Evolutionary conservation across 129 eudicot genomes (phyloP), one percentile per base, ranked within the genome.

Genomic region (Smallanthus sonchifolius): DNA sequence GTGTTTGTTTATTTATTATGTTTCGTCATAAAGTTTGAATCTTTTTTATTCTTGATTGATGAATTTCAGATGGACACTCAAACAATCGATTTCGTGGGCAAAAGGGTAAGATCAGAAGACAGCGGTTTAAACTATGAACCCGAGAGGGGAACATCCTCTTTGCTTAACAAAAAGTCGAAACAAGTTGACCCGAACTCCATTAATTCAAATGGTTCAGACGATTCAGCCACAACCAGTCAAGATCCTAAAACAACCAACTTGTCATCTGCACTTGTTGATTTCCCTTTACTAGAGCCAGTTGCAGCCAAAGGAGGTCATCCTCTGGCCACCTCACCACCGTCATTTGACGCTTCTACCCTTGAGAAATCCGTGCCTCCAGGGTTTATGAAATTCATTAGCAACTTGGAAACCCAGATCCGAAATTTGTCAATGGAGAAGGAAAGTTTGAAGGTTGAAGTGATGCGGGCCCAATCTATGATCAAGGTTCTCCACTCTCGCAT

Each of bases 311-410:
- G 15, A 49, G 19, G 24, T 49, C 56, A 15, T 49, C 56, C 72
- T 15, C 78, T 78, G 2, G 72, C 83, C 15, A 80, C 62, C 60
- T 70, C 84, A 20, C 6, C 7, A 7, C 82, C 72, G n/a, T 83
- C 90, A 10, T 88, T 88, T 52, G 91, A 86, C 36, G 85, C 91
- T 36, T 80, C 88, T 72, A 80, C 85, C 67, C 88, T 90, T 36
- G 96, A 90, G 77, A 90, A 85, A 28, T 85, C 90, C 8, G 96
- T 90, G 44, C 96, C 97, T 59, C 97, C 97, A 0, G 93, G 97
- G 4, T 91, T 86, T 47, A 61, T 91, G 64, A 91, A 91, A 40
- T 88, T 91, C 63, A 87, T 91, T 14, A 84, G 86, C 79, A 84
- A 91, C 35, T 63, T 91, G 35, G 94, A 88, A 76, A 83, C 80